Conservation (phyloP, 2,329 filamentous ascomycete genomes). For the Botryosphaeria dothidea region DNA sequence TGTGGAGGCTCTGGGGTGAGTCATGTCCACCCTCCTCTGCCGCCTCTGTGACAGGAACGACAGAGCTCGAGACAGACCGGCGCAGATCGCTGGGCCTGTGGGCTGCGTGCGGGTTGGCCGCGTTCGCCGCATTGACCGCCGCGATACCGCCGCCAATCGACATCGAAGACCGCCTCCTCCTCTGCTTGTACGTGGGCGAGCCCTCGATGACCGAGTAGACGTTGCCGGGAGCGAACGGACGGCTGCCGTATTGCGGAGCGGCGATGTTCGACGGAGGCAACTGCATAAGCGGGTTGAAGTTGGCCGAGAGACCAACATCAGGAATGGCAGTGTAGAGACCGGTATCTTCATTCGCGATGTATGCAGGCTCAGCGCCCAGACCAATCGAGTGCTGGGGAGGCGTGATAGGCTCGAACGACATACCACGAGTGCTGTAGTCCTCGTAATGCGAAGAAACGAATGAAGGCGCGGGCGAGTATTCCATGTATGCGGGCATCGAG, state of each 20-base stretch:
- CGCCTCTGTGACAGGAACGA: constrained; percentile 76
- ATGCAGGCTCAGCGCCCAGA: constrained; percentile 84
- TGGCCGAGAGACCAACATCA: constrained; percentile 75
- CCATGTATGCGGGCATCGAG: constrained; percentile 98
- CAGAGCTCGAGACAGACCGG: constrained; percentile 84
- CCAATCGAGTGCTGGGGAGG: constrained; percentile 86
- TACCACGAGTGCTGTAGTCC: constrained; percentile 93
- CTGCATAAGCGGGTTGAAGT: constrained; percentile 86
- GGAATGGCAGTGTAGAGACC: constrained; percentile 94
- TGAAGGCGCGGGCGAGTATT: constrained; percentile 96
- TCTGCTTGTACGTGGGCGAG: constrained; percentile 98
- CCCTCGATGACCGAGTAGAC: constrained; percentile 97
- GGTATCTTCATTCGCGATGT: constrained; percentile 97
- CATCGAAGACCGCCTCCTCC: constrained; percentile 88
- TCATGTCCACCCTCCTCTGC: constrained; percentile 73
- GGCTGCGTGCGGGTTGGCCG: constrained; percentile 55
- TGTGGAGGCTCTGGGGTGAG: constrained; percentile 75
- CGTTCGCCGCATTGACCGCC: constrained; percentile 59
- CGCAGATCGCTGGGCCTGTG: constrained; percentile 89
- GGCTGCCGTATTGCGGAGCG: constrained; percentile 74
- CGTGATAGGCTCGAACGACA: constrained; percentile 96
- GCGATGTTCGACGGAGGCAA: constrained; percentile 82
- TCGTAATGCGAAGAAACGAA: constrained; percentile 99
- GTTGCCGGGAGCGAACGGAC: constrained; percentile 71
- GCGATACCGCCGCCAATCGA: constrained; percentile 76